Evolutionary conservation across 768 basidiomycete species (phyloP), one percentile per base, ranked within the genome.

Genomic region (Tulasnella calospora): DNA sequence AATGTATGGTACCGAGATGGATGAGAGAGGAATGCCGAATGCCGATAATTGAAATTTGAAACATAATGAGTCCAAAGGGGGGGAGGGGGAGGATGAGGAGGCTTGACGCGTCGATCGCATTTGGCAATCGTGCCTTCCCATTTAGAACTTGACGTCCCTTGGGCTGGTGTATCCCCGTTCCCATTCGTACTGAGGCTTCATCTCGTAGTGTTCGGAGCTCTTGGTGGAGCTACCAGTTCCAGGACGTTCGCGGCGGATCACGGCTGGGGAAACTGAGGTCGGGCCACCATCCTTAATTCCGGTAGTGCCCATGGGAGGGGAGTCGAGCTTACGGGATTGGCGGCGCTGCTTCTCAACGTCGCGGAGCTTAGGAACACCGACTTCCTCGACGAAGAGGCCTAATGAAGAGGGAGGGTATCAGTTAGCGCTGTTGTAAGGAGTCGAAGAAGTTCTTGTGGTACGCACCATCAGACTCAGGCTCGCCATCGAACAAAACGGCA

Each of bases 381-480:
- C 51, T 71, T 35, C 70, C 30, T 70, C 69, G 33, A 70, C 38
- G 17, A 70, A 35, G 69, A 70, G 38, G 69, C 33, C 33, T 70
- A 10, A 7, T 9, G 12, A 17, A 21, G 27, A 13, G 33, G 27
- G 33, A 35, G 9, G 7, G 3, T 51, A 13, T 40, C 27, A 33
- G 27, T 70, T 12, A 70, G 38, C 21, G 12, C 5, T 44, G 41
- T 44, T 9, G 1, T 44, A 2, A 15, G 8, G 41, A 44, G 6
- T 44, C 41, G 41, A 44, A 44, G 41, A 15, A 8, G 41, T 15
- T 44, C 41, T 8, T 10, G 41, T 9, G 2, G 15, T 38, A 33
- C 74, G 23, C 51, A 75, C 84, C 70, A 69, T 71, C 55, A 12
- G 23, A 2, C 23, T 46, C 89, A 12, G 40, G 35, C 41, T 75